Percentiles rank a stretch among this genome's conserved stretches.
Evolutionary conservation across 2,329 filamentous ascomycete genomes (phyloP).

Genomic region (Emericellopsis atlantica): DNA sequence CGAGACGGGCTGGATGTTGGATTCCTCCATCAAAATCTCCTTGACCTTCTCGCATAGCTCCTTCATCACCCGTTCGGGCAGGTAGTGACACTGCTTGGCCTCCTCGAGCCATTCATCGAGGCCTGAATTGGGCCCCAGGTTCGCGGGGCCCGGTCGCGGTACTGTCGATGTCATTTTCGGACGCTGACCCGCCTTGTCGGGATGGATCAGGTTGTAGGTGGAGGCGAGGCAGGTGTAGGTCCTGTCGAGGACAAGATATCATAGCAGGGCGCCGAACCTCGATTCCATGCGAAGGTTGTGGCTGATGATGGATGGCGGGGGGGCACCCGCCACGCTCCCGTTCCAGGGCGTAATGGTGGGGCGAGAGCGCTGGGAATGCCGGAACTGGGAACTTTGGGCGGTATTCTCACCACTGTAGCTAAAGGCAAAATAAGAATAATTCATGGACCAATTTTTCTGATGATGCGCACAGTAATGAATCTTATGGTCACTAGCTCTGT

Average conservation of each 20-base stretch:
- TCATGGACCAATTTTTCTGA: too few species aligned
- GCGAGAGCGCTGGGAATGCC: background rate
- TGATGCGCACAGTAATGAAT: too few species aligned
- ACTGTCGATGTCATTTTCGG: slow-evolving; percentile 35
- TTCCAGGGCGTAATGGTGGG: background rate
- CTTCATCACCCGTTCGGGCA: slow-evolving; percentile 96
- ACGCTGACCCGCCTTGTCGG: slow-evolving; percentile 11
- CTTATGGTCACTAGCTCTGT: too few species aligned
- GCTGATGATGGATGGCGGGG: too few species aligned
- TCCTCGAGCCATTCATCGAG: slow-evolving; percentile 95
- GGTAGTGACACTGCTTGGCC: slow-evolving; percentile 93
- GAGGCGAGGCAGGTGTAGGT: background rate
- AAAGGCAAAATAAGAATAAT: background rate
- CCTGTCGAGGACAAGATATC: background rate
- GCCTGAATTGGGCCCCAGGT: slow-evolving; percentile 68
- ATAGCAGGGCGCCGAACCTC: background rate
- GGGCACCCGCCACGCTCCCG: too few species aligned
- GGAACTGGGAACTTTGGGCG: too few species aligned
- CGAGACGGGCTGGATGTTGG: slow-evolving; percentile 95
- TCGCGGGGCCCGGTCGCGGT: slow-evolving; percentile 84
- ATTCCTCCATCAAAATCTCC: slow-evolving; percentile 98
- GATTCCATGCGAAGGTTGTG: too few species aligned
- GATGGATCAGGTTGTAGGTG: slow-evolving; percentile 2
- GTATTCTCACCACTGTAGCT: background rate
- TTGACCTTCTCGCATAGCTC: slow-evolving; percentile 97